phyloP scores from a whole-genome alignment of 495 filamentous ascomycete species.

The Terfezia claveryi region DNA sequence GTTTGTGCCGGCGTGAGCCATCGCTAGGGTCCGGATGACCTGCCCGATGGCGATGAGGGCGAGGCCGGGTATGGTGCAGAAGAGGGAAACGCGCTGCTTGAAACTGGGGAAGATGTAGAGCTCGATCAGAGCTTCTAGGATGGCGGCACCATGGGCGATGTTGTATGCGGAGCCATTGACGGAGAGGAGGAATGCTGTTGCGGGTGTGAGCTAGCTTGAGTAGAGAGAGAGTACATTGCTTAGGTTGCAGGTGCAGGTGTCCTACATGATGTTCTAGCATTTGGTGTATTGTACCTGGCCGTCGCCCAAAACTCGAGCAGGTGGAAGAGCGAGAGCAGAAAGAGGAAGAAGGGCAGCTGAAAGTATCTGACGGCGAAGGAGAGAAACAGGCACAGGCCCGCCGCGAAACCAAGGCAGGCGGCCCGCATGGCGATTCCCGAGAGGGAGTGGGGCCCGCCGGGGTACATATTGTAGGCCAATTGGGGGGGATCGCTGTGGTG shows the following conservation, averaged over 20 bases:
- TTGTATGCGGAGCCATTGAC: constrained; percentile 70
- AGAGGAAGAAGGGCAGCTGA: constrained; percentile 65
- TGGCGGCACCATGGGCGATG: constrained; percentile 52
- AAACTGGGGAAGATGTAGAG: constrained; percentile 31
- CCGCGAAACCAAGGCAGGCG: constrained; percentile 29
- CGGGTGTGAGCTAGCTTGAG: neutral
- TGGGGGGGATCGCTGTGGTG: no score
- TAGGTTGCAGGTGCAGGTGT: neutral
- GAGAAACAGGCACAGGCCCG: constrained; percentile 24
- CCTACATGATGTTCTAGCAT: constrained; percentile 31
- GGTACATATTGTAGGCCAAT: constrained; percentile 20
- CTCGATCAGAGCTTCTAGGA: constrained; percentile 45
- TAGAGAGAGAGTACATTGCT: no score
- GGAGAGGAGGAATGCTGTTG: constrained; percentile 56
- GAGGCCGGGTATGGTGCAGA: constrained; percentile 30
- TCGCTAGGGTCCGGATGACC: constrained; percentile 47
- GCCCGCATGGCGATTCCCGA: constrained; percentile 56
- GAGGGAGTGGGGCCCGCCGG: constrained; percentile 43
- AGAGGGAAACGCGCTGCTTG: constrained; percentile 1
- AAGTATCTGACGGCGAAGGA: constrained; percentile 37
- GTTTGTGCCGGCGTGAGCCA: constrained; percentile 71
- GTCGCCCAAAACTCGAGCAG: constrained; percentile 91
- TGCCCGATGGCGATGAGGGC: constrained; percentile 49
- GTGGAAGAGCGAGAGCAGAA: constrained; percentile 61
- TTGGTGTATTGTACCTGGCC: constrained; percentile 53